Evolutionary conservation across 306 rosid species (phyloP).

Genomic region (Cicer judaicum): DNA sequence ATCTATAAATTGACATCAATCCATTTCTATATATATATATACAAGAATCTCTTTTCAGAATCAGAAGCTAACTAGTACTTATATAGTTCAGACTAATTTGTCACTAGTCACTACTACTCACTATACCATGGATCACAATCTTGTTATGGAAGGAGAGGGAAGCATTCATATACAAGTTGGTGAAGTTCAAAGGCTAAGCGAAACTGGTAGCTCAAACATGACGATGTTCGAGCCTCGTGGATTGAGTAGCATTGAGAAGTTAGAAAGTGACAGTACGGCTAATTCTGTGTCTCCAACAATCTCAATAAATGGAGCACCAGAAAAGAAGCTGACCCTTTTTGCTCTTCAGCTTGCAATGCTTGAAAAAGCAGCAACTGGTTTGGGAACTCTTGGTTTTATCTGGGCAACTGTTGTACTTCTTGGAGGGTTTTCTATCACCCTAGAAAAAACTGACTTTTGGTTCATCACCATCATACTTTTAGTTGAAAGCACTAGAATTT

Average conservation of each 20-base stretch:
- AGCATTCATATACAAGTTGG: constrained; percentile 56
- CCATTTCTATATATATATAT: background rate
- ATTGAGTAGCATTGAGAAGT: constrained; percentile 44
- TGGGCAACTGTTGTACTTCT: constrained; percentile 97
- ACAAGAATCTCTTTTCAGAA: no score
- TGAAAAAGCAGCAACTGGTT: constrained; percentile 80
- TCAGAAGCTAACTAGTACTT: no score
- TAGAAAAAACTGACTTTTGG: constrained; percentile 80
- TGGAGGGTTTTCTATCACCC: constrained; percentile 78
- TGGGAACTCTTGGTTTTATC: constrained; percentile 87
- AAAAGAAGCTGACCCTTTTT: constrained; percentile 84
- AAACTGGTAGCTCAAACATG: constrained; percentile 48
- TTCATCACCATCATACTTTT: constrained; percentile 76
- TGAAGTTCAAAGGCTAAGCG: constrained; percentile 50
- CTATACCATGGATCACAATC: constrained; percentile 50
- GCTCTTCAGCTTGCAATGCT: constrained; percentile 87
- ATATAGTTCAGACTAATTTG: background rate
- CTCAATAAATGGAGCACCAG: constrained; percentile 59
- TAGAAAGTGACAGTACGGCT: constrained; percentile 50
- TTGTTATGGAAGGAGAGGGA: constrained; percentile 46
- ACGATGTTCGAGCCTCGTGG: constrained; percentile 61
- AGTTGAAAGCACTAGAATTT: constrained; percentile 81
- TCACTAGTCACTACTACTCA: no score
- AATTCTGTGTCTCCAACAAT: constrained; percentile 31
- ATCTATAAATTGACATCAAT: constrained; percentile 15